A percentile compares a stretch with the other conserved stretches of the same genome.
These are phyloP conservation scores for Crithidia mellificae DNA, from an alignment of 208 protist genomes.

Conservation along the genomic window DNA sequence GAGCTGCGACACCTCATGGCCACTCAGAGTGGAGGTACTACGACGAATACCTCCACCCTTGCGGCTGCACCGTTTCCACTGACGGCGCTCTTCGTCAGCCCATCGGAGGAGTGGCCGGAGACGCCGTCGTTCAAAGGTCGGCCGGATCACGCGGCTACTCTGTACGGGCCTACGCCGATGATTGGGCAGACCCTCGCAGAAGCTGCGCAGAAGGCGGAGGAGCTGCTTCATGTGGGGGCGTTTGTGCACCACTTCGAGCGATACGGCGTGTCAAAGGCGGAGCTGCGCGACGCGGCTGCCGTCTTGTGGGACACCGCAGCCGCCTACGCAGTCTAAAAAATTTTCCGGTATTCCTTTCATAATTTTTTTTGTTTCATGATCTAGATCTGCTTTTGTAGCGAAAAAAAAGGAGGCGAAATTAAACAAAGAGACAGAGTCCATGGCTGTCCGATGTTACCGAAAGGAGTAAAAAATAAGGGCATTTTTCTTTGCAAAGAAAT, in stretches of 20 bases:
- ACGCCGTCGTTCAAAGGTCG: constrained; percentile 11
- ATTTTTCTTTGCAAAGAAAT: too few species aligned
- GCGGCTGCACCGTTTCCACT: constrained; percentile 32
- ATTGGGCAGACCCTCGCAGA: constrained; percentile 42
- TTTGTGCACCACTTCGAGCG: constrained; percentile 76
- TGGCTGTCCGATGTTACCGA: too few species aligned
- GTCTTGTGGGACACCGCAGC: constrained; percentile 61
- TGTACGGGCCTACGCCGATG: constrained; percentile 55
- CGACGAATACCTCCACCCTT: background rate
- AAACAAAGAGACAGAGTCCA: too few species aligned
- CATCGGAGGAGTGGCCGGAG: constrained; percentile 22
- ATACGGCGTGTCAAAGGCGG: constrained; percentile 55
- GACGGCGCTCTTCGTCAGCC: constrained; percentile 45
- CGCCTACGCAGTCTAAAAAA: constrained; percentile 32
- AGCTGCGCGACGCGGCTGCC: constrained; percentile 48
- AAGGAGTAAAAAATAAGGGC: too few species aligned
- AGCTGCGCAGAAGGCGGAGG: constrained; percentile 45
- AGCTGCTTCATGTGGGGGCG: constrained; percentile 55
- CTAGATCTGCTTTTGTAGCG: background rate
- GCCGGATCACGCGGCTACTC: constrained; percentile 35
- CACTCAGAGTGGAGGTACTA: background rate
- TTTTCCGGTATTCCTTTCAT: background rate
- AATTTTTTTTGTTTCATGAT: background rate
- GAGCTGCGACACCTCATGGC: constrained; percentile 57
- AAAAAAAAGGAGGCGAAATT: too few species aligned